phyloP scores from a whole-genome alignment of 768 basidiomycete genomes.

The Termitomyces sp. region DNA sequence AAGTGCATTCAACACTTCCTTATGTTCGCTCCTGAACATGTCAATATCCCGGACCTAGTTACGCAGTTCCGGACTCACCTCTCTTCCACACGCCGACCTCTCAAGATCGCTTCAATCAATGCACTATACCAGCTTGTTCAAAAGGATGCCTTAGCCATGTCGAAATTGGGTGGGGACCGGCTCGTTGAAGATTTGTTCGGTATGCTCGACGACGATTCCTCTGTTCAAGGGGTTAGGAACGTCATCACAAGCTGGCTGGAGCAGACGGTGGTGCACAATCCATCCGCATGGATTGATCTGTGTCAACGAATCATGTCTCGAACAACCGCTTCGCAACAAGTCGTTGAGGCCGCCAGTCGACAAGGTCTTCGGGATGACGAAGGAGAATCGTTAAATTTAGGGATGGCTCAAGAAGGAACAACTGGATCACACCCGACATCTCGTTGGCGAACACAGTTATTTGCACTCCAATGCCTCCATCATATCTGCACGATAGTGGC shows the following conservation, averaged over 20 bases:
- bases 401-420: constrained; percentile 38
- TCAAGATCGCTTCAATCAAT: constrained; percentile 94
- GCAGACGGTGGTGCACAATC: constrained; percentile 90
- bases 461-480: constrained; percentile 90
- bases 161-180: constrained; percentile 88
- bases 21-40: constrained; percentile 88
- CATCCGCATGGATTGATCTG: constrained; percentile 96
- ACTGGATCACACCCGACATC: constrained; percentile 54
- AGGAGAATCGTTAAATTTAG: constrained; percentile 82
- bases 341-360: constrained; percentile 56
- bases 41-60: constrained; percentile 79
- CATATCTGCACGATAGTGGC: constrained; percentile 78
- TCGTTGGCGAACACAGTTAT: constrained; percentile 95
- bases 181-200: constrained; percentile 94
- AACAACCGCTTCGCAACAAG: constrained; percentile 81
- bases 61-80: constrained; percentile 75
- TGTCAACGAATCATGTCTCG: constrained; percentile 97
- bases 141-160: constrained; percentile 88
- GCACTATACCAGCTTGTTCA: constrained; percentile 97
- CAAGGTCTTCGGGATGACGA: constrained; percentile 81
- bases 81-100: constrained; percentile 73
- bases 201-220: constrained; percentile 92
- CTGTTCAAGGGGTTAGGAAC: constrained; percentile 88
- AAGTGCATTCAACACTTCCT: constrained; percentile 95
- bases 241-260: constrained; percentile 94